Evolutionary conservation across 2,329 filamentous ascomycete genomes (phyloP).

Genomic region (Cercospora sp.): DNA sequence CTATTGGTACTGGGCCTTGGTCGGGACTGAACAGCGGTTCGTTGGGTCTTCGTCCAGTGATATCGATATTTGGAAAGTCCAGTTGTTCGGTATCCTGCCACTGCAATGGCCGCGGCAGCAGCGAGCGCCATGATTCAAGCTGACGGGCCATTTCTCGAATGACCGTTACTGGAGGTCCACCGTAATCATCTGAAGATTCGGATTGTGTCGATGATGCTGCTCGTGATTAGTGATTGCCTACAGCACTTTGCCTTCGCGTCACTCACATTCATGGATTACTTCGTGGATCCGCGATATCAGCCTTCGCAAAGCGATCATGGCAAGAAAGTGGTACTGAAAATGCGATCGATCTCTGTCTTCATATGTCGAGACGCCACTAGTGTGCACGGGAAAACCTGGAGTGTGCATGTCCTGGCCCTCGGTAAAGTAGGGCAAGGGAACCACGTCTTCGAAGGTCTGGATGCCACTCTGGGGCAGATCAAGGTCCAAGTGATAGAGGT

Average conservation of each 20-base stretch:
- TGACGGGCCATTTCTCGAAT: constrained; percentile 56
- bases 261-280: constrained; percentile 55
- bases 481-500: constrained; percentile 59
- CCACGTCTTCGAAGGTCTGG: constrained; percentile 53
- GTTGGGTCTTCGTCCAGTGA: constrained; percentile 30
- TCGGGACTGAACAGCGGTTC: constrained; percentile 51
- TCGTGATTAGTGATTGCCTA: constrained; percentile 13
- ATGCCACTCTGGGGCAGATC: constrained; percentile 59
- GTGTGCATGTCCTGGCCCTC: constrained; percentile 43
- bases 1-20: constrained; percentile 46
- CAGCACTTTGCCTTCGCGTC: background rate
- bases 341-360: constrained; percentile 47
- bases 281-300: constrained; percentile 56
- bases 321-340: constrained; percentile 60
- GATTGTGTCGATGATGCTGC: constrained; percentile 30
- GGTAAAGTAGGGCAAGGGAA: constrained; percentile 57
- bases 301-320: constrained; percentile 58
- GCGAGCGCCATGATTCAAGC: constrained; percentile 58
- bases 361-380: constrained; percentile 36
- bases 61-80: constrained; percentile 42
- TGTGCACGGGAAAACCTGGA: constrained; percentile 27
- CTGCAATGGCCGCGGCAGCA: constrained; percentile 56
- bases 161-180: constrained; percentile 43
- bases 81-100: constrained; percentile 58
- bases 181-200: constrained; percentile 39